phyloP scores from a whole-genome alignment of 116 monocot species.

The Cymodocea nodosa region DNA sequence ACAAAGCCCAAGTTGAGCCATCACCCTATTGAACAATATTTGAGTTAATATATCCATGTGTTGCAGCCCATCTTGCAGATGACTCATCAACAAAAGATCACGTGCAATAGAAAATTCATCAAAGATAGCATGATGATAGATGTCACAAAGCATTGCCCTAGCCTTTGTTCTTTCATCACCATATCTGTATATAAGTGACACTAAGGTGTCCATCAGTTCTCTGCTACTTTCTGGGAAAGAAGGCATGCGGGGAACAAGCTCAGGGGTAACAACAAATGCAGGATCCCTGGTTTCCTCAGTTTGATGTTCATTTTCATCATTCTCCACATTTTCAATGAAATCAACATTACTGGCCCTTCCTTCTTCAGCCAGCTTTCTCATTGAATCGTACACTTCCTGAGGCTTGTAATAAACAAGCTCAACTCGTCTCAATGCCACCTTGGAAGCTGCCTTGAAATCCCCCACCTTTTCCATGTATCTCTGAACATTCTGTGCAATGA shows the following conservation, averaged over 20 bases:
- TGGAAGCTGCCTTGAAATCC: constrained; percentile 66
- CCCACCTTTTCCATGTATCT: constrained; percentile 60
- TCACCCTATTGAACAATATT: constrained; percentile 78
- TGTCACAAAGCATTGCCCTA: constrained; percentile 96
- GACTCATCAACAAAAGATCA: constrained; percentile 88
- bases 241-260: constrained; percentile 66
- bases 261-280: constrained; percentile 57
- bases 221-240: constrained; percentile 87
- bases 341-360: constrained; percentile 6
- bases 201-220: constrained; percentile 57
- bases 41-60: constrained; percentile 91
- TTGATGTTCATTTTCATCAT: constrained; percentile 26
- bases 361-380: constrained; percentile 70
- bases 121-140: constrained; percentile 86
- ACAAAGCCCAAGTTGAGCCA: constrained; percentile 87
- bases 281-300: constrained; percentile 19
- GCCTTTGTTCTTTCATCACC: constrained; percentile 96
- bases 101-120: constrained; percentile 76
- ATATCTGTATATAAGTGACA: constrained; percentile 75
- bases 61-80: constrained; percentile 88
- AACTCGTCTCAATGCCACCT: constrained; percentile 62
- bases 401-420: constrained; percentile 94
- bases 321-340: constrained; percentile 18
- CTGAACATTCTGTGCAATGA: constrained; percentile 84
- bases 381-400: constrained; percentile 88